Conservation (phyloP, 2,329 filamentous ascomycete species). For the Reticulascus tulasneorum region DNA sequence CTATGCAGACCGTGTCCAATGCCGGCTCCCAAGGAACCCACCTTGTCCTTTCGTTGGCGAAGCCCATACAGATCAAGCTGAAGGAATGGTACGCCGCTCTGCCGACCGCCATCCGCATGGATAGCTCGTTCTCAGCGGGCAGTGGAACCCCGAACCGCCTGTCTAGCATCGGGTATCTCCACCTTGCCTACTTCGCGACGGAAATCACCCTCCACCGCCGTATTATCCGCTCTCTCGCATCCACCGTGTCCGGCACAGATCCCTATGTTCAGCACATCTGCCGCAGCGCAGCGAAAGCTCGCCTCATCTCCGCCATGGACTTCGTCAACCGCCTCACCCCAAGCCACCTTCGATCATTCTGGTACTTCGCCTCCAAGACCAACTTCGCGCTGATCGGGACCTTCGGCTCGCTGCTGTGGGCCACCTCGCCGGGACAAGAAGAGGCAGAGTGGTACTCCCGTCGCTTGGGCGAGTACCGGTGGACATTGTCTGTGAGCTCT, state of each 20-base stretch:
- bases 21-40: conserved; percentile 68
- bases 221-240: conserved; percentile 74
- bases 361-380: conserved; percentile 83
- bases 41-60: conserved; percentile 69
- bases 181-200: conserved; percentile 88
- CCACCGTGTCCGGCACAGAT: conserved; percentile 49
- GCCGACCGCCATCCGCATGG: conserved; percentile 63
- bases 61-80: conserved; percentile 76
- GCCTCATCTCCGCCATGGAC: conserved; percentile 93
- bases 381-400: conserved; percentile 95
- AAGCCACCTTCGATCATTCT: conserved; percentile 83
- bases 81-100: conserved; percentile 77
- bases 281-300: conserved; percentile 87
- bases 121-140: conserved; percentile 45
- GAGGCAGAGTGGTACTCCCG: conserved; percentile 91
- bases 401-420: conserved; percentile 85
- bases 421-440: conserved; percentile 79
- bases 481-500: conserved; percentile 84
- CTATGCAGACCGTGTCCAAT: conserved; percentile 64
- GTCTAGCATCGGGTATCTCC: conserved; percentile 70
- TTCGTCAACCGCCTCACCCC: conserved; percentile 91
- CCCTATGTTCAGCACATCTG: conserved; percentile 88
- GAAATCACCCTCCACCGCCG: conserved; percentile 91
- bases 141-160: conserved; percentile 40
- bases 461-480: conserved; percentile 82